Conservation (phyloP, 1,139 yeast species). For the Protomyces gravidus region DNA sequence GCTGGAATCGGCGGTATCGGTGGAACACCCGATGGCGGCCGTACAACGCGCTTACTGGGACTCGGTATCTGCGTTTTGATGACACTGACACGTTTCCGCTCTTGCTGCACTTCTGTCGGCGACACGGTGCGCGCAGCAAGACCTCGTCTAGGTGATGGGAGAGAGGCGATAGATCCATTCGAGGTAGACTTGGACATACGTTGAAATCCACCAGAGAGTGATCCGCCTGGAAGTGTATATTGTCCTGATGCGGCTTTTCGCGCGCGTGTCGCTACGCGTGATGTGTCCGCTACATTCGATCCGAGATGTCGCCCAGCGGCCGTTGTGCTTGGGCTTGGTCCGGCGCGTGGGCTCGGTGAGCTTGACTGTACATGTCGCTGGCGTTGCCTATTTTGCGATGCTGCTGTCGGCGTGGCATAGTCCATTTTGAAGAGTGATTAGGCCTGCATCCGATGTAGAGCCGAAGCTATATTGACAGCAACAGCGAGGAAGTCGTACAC, state of each 20-base stretch:
- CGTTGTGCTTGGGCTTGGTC: background rate
- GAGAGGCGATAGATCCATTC: slow-evolving; percentile 6
- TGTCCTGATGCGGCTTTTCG: background rate
- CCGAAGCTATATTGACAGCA: too few relatives aligned
- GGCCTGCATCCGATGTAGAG: background rate
- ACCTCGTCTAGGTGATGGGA: slow-evolving; percentile 20
- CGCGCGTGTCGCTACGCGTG: too few relatives aligned
- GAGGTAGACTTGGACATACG: slow-evolving; percentile 8
- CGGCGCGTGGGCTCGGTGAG: background rate
- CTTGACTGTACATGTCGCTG: background rate
- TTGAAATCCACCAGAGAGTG: background rate
- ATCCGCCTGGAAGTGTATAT: background rate
- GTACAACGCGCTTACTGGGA: slow-evolving; percentile 6
- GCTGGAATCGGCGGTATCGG: slow-evolving; percentile 20
- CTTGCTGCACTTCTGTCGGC: slow-evolving; percentile 13
- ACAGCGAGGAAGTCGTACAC: too few relatives aligned
- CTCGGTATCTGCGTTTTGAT: slow-evolving; percentile 4
- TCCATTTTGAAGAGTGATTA: background rate
- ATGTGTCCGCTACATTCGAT: too few relatives aligned
- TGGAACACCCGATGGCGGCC: slow-evolving; percentile 20
- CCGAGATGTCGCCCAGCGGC: too few relatives aligned
- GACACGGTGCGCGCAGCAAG: slow-evolving; percentile 23
- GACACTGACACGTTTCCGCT: slow-evolving; percentile 10
- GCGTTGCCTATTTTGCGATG: background rate
- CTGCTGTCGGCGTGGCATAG: background rate